Evolutionary conservation across 371 early-diverging fungal genomes (phyloP).

Genomic region (Mortierella sp.): DNA sequence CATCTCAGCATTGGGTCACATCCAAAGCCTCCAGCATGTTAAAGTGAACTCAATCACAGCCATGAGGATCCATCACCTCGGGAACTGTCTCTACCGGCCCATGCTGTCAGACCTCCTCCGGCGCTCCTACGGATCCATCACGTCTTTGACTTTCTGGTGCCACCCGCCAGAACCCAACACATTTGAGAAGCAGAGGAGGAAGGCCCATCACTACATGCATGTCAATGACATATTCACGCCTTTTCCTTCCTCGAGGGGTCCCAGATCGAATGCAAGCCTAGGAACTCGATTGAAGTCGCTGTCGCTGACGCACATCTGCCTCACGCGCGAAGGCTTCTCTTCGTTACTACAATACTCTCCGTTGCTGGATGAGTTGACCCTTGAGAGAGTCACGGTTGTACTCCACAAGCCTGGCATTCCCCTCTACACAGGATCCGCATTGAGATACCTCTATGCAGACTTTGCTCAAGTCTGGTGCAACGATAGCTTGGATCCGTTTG

Average conservation of each 20-base stretch:
- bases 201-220: background rate
- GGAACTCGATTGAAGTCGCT: background rate
- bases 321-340: background rate
- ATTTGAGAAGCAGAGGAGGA: background rate
- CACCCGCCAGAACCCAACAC: background rate
- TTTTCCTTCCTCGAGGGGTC: background rate
- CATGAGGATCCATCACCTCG: background rate
- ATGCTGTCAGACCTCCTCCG: background rate
- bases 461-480: background rate
- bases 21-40: background rate
- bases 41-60: background rate
- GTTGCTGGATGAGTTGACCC: background rate
- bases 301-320: background rate
- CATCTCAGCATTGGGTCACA: background rate
- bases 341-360: background rate
- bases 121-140: background rate
- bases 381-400: background rate
- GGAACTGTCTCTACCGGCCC: background rate
- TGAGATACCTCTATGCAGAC: background rate
- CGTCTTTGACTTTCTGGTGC: background rate
- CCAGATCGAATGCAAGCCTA: too few relatives aligned
- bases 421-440: background rate
- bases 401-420: background rate
- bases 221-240: background rate
- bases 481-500: background rate